These are phyloP conservation scores for Phaffia rhodozyma DNA, from an alignment of 1,284 basidiomycete species.

Conservation along the genomic window DNA sequence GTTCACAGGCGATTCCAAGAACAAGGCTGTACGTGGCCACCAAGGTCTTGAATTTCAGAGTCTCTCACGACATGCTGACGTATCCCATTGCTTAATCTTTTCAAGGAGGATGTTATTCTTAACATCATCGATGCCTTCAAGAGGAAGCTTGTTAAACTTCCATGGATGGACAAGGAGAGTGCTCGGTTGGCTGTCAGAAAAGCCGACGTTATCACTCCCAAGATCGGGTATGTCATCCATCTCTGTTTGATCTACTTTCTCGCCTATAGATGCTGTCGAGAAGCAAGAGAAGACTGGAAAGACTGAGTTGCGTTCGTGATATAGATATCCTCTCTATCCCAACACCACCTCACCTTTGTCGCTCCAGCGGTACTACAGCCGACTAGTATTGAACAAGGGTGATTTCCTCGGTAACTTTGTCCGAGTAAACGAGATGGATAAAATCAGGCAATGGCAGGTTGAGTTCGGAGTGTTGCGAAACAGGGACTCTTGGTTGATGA, in stretches of 20 bases:
- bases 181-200: conserved; percentile 71
- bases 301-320: conserved; percentile 49
- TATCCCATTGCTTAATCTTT: neutral
- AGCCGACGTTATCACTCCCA: conserved; percentile 39
- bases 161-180: conserved; percentile 85
- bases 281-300: conserved; percentile 48
- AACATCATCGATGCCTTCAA: conserved; percentile 80
- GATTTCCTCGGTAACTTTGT: conserved; percentile 70
- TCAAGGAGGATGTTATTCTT: conserved; percentile 68
- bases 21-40: conserved; percentile 21
- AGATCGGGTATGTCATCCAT: conserved; percentile 28
- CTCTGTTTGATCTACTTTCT: neutral
- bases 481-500: conserved; percentile 76
- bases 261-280: neutral
- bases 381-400: conserved; percentile 51
- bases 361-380: conserved; percentile 60
- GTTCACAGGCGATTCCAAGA: conserved; percentile 67
- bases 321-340: conserved; percentile 77
- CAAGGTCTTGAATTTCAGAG: neutral
- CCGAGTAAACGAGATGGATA: conserved; percentile 24
- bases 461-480: conserved; percentile 60
- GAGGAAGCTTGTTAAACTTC: conserved; percentile 56
- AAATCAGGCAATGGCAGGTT: conserved; percentile 50
- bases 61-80: too few relatives aligned
- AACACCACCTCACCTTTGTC: conserved; percentile 62